These are phyloP conservation scores for Cantharellus anzutake DNA, from an alignment of 768 basidiomycete species.

Conservation along the genomic window DNA sequence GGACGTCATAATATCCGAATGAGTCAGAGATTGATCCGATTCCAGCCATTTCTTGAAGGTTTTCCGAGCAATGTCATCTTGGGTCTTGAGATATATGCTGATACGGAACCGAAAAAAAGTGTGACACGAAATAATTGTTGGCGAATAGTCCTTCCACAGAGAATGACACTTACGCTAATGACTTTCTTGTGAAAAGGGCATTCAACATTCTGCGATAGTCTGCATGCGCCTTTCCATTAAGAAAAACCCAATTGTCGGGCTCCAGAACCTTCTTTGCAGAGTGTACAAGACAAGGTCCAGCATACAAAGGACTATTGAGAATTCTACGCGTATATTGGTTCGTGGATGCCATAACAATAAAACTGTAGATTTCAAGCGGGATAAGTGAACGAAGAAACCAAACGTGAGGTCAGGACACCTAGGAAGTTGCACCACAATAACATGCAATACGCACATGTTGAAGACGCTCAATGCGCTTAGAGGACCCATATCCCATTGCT, in stretches of 20 bases:
- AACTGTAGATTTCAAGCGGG: constrained; percentile 30
- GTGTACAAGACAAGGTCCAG: constrained; percentile 87
- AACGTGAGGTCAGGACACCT: too few species aligned
- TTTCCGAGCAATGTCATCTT: constrained; percentile 64
- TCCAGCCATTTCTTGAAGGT: constrained; percentile 57
- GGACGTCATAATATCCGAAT: constrained; percentile 46
- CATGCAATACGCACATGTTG: constrained; percentile 54
- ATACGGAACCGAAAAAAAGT: neutral
- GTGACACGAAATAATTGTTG: neutral
- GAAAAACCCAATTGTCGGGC: constrained; percentile 94
- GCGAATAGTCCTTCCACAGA: neutral
- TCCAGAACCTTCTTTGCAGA: constrained; percentile 75
- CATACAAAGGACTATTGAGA: constrained; percentile 78
- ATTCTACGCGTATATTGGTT: constrained; percentile 91
- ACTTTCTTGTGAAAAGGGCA: constrained; percentile 82
- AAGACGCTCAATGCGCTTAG: constrained; percentile 87
- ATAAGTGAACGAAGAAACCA: neutral
- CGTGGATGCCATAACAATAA: constrained; percentile 94
- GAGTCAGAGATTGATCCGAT: constrained; percentile 31
- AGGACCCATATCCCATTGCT: constrained; percentile 79
- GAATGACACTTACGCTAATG: constrained; percentile 44
- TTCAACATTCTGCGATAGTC: constrained; percentile 88
- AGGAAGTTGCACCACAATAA: neutral
- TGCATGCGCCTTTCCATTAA: constrained; percentile 82
- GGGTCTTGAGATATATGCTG: constrained; percentile 69